Base-by-base conservation (phyloP, 352 stramenopile species). In the Phytophthora ramorum region DNA sequence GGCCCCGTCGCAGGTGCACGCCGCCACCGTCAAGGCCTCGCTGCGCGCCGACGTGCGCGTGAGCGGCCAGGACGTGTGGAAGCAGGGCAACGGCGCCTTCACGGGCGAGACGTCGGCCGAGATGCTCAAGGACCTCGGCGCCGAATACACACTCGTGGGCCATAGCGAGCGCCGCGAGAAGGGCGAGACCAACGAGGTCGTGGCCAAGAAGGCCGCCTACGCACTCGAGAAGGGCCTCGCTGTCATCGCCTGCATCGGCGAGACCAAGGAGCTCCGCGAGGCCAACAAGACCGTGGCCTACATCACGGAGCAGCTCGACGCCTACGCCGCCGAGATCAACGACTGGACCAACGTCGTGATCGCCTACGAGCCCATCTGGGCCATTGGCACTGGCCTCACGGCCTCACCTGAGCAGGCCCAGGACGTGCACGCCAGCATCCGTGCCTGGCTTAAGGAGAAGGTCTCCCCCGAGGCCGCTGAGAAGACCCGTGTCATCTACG, bases 381-480 rank as follows among this genome's bases (percentile, higher is more conserved):
- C 97, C 60, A 99, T 99, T 52, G 97, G 98, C 66, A 99, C 97
- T 60, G 98, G 98, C 61, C 84, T 99, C 34, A 99, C 96, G 52
- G 98, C 98, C 24, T 98, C 95, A 37, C 97, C 97, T n/a, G 94
- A 98, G 71, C 97, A 99, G 79, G 97, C 97, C 2, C 96, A 99
- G 83, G 97, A 99, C 53, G 97, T 98, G 32, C 98, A 99, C 82
- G 86, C 86, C 12, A 87, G 86, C 66, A 98, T 99, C 75, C 96
- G 97, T 72, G 67, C 87, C 46, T 99, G 93, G 90, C 80, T 99
- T 12, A 73, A 81, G 37, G 81, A 89, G 40, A 98, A 98, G 76
- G 89, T 99, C 20, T 93, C 86, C 50, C 58, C 83, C n/a, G 76
- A 97, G 32, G 92, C 97, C 30, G 97, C 98, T 2, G 81, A 96